phyloP scores from a whole-genome alignment of 129 eudicot genomes.

The Flaveria robusta region DNA sequence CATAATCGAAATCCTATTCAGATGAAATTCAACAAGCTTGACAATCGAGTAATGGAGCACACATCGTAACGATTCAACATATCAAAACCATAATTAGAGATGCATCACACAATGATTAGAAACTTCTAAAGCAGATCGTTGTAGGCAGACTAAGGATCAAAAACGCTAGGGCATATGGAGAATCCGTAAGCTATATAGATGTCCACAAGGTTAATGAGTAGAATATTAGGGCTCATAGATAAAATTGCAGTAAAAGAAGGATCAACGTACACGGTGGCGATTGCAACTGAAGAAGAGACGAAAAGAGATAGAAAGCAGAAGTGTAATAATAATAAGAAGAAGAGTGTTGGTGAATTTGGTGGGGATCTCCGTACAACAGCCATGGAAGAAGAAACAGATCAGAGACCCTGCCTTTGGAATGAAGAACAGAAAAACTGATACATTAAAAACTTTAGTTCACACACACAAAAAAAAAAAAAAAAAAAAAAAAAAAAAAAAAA shows the following conservation, averaged over 20 bases:
- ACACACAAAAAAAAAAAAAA: too few relatives aligned
- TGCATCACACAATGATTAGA: too few relatives aligned
- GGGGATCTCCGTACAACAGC: slow-evolving; percentile 39
- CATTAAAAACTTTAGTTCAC: too few relatives aligned
- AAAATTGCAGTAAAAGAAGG: not conserved
- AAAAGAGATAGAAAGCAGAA: slow-evolving; percentile 19
- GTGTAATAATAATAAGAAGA: slow-evolving; percentile 13
- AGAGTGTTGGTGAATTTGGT: slow-evolving; percentile 25
- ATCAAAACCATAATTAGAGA: not conserved
- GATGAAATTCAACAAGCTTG: slow-evolving; percentile 11
- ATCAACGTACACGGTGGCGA: slow-evolving; percentile 32
- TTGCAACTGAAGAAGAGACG: slow-evolving; percentile 27
- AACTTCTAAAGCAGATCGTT: not conserved
- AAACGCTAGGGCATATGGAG: not conserved
- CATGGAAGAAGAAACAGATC: slow-evolving; percentile 31
- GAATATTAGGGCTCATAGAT: slow-evolving; percentile 7
- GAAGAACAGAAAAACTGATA: too few relatives aligned
- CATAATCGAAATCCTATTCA: slow-evolving; percentile 23
- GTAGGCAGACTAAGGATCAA: not conserved
- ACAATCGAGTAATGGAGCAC: slow-evolving; percentile 12
- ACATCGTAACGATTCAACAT: not conserved
- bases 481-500: too few relatives aligned
- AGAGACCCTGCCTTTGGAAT: slow-evolving; percentile 25
- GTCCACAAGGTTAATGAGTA: not conserved
- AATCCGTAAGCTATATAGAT: not conserved